phyloP scores from a whole-genome alignment of 352 stramenopile species.

The Globisporangium radiosum region DNA sequence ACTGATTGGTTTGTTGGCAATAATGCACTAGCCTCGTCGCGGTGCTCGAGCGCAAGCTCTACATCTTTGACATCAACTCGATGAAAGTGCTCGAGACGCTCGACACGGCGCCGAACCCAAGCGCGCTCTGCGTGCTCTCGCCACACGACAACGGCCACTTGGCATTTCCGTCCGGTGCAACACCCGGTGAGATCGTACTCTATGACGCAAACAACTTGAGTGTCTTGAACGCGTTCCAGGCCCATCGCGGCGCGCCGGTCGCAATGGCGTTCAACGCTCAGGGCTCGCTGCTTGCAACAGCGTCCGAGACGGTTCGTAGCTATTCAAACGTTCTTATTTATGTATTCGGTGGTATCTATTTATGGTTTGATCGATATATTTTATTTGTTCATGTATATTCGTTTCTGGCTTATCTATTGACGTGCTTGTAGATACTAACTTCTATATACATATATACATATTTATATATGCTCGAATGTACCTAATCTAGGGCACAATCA shows the following conservation, averaged over 20 bases:
- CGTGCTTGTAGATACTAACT: background rate
- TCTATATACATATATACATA: slow-evolving; percentile 4
- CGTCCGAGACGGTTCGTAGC: slow-evolving; percentile 77
- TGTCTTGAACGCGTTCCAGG: slow-evolving; percentile 89
- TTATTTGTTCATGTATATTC: background rate
- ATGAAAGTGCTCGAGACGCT: slow-evolving; percentile 92
- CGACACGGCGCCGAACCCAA: slow-evolving; percentile 85
- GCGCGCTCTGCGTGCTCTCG: slow-evolving; percentile 77
- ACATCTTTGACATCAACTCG: slow-evolving; percentile 92
- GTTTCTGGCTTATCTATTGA: background rate
- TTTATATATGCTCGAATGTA: background rate
- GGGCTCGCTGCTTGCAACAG: slow-evolving; percentile 83
- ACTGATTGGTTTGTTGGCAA: no score
- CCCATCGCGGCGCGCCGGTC: slow-evolving; percentile 80
- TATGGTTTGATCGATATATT: background rate
- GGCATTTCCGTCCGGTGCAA: slow-evolving; percentile 75
- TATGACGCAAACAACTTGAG: slow-evolving; percentile 91
- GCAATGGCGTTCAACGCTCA: slow-evolving; percentile 86
- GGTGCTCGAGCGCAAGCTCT: slow-evolving; percentile 85
- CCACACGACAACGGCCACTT: slow-evolving; percentile 83
- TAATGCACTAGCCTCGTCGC: slow-evolving; percentile 49
- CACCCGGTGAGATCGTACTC: slow-evolving; percentile 85
- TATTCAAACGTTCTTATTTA: no score
- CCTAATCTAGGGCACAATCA: slow-evolving; percentile 88
- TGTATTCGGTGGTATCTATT: no score